These are phyloP conservation scores for Coccomyxa sp. DNA, from an alignment of 139 green algal species.

Conservation along the genomic window DNA sequence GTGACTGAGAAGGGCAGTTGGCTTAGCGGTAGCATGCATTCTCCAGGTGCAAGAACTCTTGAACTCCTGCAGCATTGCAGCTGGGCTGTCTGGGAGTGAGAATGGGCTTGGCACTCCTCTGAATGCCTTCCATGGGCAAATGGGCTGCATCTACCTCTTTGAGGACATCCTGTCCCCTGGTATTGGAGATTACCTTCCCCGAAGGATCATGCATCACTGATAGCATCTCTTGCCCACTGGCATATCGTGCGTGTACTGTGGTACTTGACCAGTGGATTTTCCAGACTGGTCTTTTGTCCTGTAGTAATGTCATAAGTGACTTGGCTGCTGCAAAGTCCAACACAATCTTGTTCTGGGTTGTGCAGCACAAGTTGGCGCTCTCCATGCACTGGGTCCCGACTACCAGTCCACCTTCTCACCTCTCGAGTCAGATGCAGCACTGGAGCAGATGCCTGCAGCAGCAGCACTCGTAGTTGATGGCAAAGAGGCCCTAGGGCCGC, in stretches of 20 bases:
- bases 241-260: not conserved
- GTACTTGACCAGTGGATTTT: too few relatives aligned
- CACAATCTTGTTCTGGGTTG: not conserved
- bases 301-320: too few relatives aligned
- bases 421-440: slow-evolving; percentile 23
- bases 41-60: slow-evolving; percentile 34
- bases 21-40: not conserved
- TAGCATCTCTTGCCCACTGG: not conserved
- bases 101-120: slow-evolving; percentile 13
- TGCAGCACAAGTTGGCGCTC: slow-evolving; percentile 31
- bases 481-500: slow-evolving; percentile 18
- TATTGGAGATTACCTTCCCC: slow-evolving; percentile 2
- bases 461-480: slow-evolving; percentile 17
- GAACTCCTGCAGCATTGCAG: slow-evolving; percentile 33
- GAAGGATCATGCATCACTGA: not conserved
- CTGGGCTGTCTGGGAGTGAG: slow-evolving; percentile 11
- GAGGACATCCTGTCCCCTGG: slow-evolving; percentile 30
- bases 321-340: too few relatives aligned
- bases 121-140: slow-evolving; percentile 34
- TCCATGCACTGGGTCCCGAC: slow-evolving; percentile 30
- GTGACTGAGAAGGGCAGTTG: too few relatives aligned
- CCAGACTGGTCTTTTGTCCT: too few relatives aligned
- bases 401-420: slow-evolving; percentile 30
- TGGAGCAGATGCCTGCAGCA: slow-evolving; percentile 21
- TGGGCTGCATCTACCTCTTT: slow-evolving; percentile 41